phyloP scores from a whole-genome alignment of 2,329 filamentous ascomycete species.

The Furcasterigmium sp. region DNA sequence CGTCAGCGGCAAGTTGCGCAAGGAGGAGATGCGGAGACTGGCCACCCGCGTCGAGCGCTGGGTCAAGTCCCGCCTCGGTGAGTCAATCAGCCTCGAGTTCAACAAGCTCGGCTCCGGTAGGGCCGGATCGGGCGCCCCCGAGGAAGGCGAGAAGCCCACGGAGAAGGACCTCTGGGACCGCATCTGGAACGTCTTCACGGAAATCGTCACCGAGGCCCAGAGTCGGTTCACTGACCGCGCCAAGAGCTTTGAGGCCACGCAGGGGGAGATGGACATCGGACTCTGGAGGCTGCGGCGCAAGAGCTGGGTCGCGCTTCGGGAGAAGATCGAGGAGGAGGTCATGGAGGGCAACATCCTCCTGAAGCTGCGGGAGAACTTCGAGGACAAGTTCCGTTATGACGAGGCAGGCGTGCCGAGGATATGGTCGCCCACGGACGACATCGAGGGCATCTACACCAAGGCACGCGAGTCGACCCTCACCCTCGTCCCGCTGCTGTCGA shows the following conservation, averaged over 20 bases:
- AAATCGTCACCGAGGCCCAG: conserved; percentile 81
- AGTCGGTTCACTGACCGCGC: conserved; percentile 80
- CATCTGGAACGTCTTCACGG: conserved; percentile 81
- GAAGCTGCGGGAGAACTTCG: conserved; percentile 96
- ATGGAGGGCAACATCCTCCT: conserved; percentile 95
- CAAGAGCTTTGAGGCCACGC: conserved; percentile 86
- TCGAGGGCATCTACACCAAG: conserved; percentile 89
- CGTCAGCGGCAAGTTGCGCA: conserved; percentile 76
- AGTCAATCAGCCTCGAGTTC: conserved; percentile 89
- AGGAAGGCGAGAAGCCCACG: conserved; percentile 66
- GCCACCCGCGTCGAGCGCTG: conserved; percentile 89
- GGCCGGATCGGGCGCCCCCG: conserved; percentile 75
- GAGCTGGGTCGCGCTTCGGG: conserved; percentile 85
- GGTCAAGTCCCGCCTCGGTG: conserved; percentile 82
- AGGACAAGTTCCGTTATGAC: conserved; percentile 98
- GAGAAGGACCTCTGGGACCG: conserved; percentile 95
- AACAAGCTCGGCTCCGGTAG: conserved; percentile 90
- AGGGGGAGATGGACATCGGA: conserved; percentile 86
- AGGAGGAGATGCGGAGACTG: conserved; percentile 92
- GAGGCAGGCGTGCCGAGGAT: conserved; percentile 91
- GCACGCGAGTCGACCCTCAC: conserved; percentile 89
- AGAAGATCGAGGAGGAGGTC: conserved; percentile 93
- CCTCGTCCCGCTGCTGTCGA: conserved; percentile 82
- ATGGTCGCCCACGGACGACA: conserved; percentile 95
- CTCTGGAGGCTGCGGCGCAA: conserved; percentile 90